Evolutionary conservation across 371 early-diverging fungal species (phyloP), one percentile per base, ranked within the genome.

Genomic region (Lichtheimia ramosa): DNA sequence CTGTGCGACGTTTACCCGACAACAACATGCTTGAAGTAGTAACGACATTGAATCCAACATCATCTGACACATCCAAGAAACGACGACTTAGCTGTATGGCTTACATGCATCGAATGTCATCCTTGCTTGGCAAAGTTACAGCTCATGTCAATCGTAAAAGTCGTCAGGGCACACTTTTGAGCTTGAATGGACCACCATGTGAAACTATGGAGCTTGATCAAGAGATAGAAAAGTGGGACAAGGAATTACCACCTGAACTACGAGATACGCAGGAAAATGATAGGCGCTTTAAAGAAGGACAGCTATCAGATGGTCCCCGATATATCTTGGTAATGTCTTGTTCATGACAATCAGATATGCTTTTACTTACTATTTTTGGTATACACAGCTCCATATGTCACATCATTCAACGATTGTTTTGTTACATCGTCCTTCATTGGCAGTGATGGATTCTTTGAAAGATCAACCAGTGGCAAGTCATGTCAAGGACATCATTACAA

Each of bases 391-490:
- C 42, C 83, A 83, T 65, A 64, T 79, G 27, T 43, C 82, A n/a
- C 70, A 81, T 55, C 75, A 83, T 53, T 77, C 82, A 5, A 48
- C 79, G 1, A 74, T 74, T 7, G 79, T 82, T 0, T 59, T 85
- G 27, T 61, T 85, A 12, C 83, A 85, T 54, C 78, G 85, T 13
- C 77, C 81, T 8, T 69, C 77, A 1, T 51, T 73, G 8, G 74
- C 68, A 3, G 39, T 69, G 16, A 62, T 60, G 23, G 72, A 72
- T 16, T 61, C 65, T 2, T 23, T 73, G 42, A 64, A 66, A 48
- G 48, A 51, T 13, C 63, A 65, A 16, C 58, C 70, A 0, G 66
- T 81, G 3, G 71, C 73, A 48, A 66, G 82, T 0, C 62, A 71
- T 10, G 63, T 79, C 7, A 73, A 76, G 10, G 54, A 64, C 12